Evolutionary conservation across 2,329 filamentous ascomycete genomes (phyloP).

Genomic region (Arachnomyces sp.): DNA sequence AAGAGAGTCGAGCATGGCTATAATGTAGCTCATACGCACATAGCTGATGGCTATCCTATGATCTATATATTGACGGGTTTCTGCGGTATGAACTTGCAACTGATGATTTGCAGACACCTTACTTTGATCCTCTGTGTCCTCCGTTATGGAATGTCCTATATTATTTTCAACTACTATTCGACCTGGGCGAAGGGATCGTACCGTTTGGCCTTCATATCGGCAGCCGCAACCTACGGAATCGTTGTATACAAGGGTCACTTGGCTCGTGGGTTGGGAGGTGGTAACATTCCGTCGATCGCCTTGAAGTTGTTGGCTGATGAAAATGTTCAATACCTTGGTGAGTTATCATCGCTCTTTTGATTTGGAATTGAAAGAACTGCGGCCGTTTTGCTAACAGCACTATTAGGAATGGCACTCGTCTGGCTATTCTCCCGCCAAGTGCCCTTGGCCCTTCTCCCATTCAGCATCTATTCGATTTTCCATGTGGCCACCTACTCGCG

Average conservation of each 20-base stretch:
- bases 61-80: slow-evolving; percentile 4
- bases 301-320: slow-evolving; percentile 71
- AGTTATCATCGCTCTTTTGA: slow-evolving; percentile 26
- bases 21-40: no score
- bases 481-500: slow-evolving; percentile 96
- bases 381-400: slow-evolving; percentile 12
- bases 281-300: slow-evolving; percentile 52
- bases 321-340: slow-evolving; percentile 96
- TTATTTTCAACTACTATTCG: slow-evolving; percentile 80
- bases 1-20: slow-evolving; percentile 3
- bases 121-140: slow-evolving; percentile 73
- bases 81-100: slow-evolving; percentile 12
- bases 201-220: slow-evolving; percentile 80
- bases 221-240: slow-evolving; percentile 89
- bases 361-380: neutral
- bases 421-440: slow-evolving; percentile 92
- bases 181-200: slow-evolving; percentile 74
- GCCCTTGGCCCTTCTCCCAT: slow-evolving; percentile 82
- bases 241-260: slow-evolving; percentile 97
- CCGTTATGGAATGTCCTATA: slow-evolving; percentile 76
- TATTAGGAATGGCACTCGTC: slow-evolving; percentile 76
- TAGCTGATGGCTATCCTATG: no score
- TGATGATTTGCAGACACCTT: slow-evolving; percentile 57
- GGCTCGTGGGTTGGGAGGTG: slow-evolving; percentile 68
- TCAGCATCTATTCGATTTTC: slow-evolving; percentile 95